phyloP scores from a whole-genome alignment of 1,139 yeast species.

The Blastobotrys capitulatus region DNA sequence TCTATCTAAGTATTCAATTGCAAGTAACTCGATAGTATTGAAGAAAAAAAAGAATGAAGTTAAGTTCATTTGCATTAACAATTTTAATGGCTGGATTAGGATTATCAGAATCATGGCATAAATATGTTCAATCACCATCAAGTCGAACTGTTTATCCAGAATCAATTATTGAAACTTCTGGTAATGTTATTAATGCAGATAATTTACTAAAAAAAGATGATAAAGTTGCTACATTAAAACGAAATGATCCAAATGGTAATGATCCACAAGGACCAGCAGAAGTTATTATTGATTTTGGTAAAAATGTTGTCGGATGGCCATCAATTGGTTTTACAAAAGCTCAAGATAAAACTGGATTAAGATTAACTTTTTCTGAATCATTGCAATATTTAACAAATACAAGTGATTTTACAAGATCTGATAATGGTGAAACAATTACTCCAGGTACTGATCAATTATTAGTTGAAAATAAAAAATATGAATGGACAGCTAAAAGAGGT shows the following conservation, averaged over 20 bases:
- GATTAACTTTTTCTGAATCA: neutral
- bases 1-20: too few species aligned
- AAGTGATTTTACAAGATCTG: conserved; percentile 1
- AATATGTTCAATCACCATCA: neutral
- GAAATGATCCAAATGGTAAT: neutral
- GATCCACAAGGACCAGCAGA: conserved; percentile 1
- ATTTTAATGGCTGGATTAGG: too few species aligned
- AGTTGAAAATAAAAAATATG: neutral
- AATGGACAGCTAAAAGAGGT: neutral
- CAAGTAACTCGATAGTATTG: neutral
- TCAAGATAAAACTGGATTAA: neutral
- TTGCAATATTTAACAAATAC: neutral
- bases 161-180: neutral
- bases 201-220: neutral
- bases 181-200: neutral
- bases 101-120: neutral
- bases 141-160: neutral
- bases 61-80: neutral
- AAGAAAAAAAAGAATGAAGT: neutral
- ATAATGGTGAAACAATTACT: conserved; percentile 2
- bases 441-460: conserved; percentile 1
- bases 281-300: conserved; percentile 1
- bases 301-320: neutral
- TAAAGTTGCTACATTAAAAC: neutral
- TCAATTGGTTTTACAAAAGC: neutral